These are phyloP conservation scores for Sugiyamaella castrensis DNA, from an alignment of 1,139 yeast species.

Conservation along the genomic window DNA sequence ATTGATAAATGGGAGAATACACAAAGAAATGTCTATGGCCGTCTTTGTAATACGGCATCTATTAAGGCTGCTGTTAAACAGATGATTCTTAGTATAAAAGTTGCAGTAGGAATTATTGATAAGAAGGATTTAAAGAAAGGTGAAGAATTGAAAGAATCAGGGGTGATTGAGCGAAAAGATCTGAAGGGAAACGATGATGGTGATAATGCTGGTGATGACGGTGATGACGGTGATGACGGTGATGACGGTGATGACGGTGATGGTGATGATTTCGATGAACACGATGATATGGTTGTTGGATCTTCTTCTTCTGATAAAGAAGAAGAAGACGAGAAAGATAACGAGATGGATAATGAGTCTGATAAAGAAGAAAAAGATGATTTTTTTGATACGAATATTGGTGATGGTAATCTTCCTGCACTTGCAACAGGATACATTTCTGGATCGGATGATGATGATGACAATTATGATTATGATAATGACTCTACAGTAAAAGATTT, in stretches of 20 bases:
- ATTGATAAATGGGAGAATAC: slow-evolving; percentile 8
- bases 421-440: slow-evolving; percentile 77
- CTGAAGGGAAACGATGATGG: slow-evolving; percentile 19
- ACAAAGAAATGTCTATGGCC: slow-evolving; percentile 12
- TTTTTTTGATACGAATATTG: slow-evolving; percentile 42
- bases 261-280: slow-evolving; percentile 25
- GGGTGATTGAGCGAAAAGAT: slow-evolving; percentile 17
- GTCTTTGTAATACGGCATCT: slow-evolving; percentile 47
- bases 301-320: slow-evolving; percentile 22
- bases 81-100: slow-evolving; percentile 56
- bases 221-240: slow-evolving; percentile 21
- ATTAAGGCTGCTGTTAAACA: slow-evolving; percentile 48
- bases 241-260: slow-evolving; percentile 9
- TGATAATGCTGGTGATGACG: too few relatives aligned
- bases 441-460: slow-evolving; percentile 67
- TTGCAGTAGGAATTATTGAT: slow-evolving; percentile 53
- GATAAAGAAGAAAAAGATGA: slow-evolving; percentile 17
- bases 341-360: slow-evolving; percentile 26
- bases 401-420: slow-evolving; percentile 56
- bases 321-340: slow-evolving; percentile 28
- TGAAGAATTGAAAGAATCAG: slow-evolving; percentile 33
- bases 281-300: slow-evolving; percentile 26
- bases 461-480: slow-evolving; percentile 49
- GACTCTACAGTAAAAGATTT: slow-evolving; percentile 60
- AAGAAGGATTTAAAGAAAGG: slow-evolving; percentile 28